Evolutionary conservation across 2,329 filamentous ascomycete species (phyloP).

Genomic region (Talaromyces sp.): DNA sequence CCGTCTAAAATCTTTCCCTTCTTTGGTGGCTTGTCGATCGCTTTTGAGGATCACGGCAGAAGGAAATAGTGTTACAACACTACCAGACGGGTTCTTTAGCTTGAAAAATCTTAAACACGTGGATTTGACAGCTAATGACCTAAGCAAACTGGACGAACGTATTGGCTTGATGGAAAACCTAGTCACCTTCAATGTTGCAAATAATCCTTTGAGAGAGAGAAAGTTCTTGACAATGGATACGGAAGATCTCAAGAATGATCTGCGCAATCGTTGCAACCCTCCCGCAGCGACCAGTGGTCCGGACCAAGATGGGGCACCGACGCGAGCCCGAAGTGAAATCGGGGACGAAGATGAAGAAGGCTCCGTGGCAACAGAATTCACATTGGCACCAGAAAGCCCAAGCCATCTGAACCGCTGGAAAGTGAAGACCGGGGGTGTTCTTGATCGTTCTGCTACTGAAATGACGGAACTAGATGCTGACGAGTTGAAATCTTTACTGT

Average conservation of each 20-base stretch:
- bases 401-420: slow-evolving; percentile 35
- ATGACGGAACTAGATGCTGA: slow-evolving; percentile 55
- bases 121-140: slow-evolving; percentile 82
- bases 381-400: slow-evolving; percentile 46
- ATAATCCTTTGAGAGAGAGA: slow-evolving; percentile 88
- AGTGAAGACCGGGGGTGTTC: slow-evolving; percentile 46
- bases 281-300: neutral
- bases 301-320: neutral
- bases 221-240: slow-evolving; percentile 79
- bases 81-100: slow-evolving; percentile 73
- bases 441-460: slow-evolving; percentile 69
- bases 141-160: slow-evolving; percentile 71
- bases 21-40: slow-evolving; percentile 70
- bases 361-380: slow-evolving; percentile 43
- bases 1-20: slow-evolving; percentile 68
- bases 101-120: slow-evolving; percentile 70
- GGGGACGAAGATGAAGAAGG: slow-evolving; percentile 35
- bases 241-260: slow-evolving; percentile 73
- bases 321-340: slow-evolving; percentile 1
- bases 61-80: slow-evolving; percentile 72
- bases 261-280: slow-evolving; percentile 64
- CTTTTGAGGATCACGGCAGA: slow-evolving; percentile 73
- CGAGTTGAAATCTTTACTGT: slow-evolving; percentile 46
- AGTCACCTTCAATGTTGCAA: slow-evolving; percentile 71
- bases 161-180: slow-evolving; percentile 78